These are phyloP conservation scores for Suillus subluteus DNA, from an alignment of 768 basidiomycete genomes.

Conservation along the genomic window DNA sequence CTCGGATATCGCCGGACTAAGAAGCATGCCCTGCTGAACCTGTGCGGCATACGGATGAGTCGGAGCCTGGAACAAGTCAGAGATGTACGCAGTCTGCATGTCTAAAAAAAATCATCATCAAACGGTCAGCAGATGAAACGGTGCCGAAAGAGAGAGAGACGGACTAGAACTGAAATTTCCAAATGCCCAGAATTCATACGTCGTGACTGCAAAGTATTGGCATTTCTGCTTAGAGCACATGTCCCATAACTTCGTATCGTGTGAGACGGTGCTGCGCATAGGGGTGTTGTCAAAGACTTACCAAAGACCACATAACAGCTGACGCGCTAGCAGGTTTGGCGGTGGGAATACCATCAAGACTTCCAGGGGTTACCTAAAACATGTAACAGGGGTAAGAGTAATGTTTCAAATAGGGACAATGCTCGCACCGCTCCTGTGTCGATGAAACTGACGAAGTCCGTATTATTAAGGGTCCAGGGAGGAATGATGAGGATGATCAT, in stretches of 20 bases:
- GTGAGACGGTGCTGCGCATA: background rate
- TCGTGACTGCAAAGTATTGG: constrained; percentile 11
- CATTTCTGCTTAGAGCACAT: constrained; percentile 9
- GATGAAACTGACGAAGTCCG: constrained; percentile 7
- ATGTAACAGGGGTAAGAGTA: background rate
- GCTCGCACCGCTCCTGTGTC: constrained; percentile 4
- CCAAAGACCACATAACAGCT: constrained; percentile 10
- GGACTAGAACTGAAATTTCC: constrained; percentile 10
- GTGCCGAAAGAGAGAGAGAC: background rate
- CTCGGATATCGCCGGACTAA: constrained; percentile 1
- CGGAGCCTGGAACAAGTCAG: constrained; percentile 7
- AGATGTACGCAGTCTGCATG: background rate
- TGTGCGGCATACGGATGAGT: background rate
- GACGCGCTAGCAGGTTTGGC: background rate
- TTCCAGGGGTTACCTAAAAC: background rate
- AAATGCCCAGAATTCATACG: constrained; percentile 12
- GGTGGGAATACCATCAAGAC: constrained; percentile 1
- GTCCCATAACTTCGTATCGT: constrained; percentile 6
- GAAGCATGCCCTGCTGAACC: background rate
- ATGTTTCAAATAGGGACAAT: background rate
- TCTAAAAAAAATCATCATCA: background rate
- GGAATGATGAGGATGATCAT: constrained; percentile 12
- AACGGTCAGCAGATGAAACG: background rate
- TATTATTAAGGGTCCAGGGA: constrained; percentile 9
- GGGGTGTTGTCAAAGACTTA: background rate